Evolutionary conservation across 257 asterid genomes (phyloP).

Genomic region (Lycium ferocissimum): DNA sequence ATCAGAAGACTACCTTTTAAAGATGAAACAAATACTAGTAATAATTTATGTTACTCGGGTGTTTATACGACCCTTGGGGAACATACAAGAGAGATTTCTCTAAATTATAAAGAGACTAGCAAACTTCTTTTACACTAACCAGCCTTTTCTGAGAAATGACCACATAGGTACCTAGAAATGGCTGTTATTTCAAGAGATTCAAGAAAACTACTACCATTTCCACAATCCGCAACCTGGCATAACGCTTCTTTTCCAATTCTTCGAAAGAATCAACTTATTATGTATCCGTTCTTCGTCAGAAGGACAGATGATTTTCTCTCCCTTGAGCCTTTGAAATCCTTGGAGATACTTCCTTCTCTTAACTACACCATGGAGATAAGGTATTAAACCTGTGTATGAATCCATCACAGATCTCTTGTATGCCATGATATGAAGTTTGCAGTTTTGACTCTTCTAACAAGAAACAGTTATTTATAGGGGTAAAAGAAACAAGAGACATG

Average conservation of each 20-base stretch:
- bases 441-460: neutral
- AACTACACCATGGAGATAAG: conserved; percentile 27
- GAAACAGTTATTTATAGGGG: conserved; percentile 10
- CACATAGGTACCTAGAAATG: neutral
- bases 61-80: neutral
- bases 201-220: conserved; percentile 14
- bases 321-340: conserved; percentile 32
- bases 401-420: conserved; percentile 26
- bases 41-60: neutral
- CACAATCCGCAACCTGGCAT: conserved; percentile 15
- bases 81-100: neutral
- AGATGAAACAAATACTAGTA: neutral
- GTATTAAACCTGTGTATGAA: conserved; percentile 39
- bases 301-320: neutral
- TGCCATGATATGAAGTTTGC: conserved; percentile 24
- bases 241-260: conserved; percentile 10
- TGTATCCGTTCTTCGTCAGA: conserved; percentile 1
- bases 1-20: neutral
- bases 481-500: neutral
- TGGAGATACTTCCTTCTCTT: conserved; percentile 10
- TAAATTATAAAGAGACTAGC: neutral
- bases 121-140: neutral
- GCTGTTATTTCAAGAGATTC: neutral
- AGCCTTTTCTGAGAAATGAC: neutral
- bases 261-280: conserved; percentile 25